A percentile compares a stretch with the other conserved stretches of the same genome.
These are phyloP conservation scores for Wickerhamomyces sp. DNA, from an alignment of 1,139 yeast species.

Conservation along the genomic window DNA sequence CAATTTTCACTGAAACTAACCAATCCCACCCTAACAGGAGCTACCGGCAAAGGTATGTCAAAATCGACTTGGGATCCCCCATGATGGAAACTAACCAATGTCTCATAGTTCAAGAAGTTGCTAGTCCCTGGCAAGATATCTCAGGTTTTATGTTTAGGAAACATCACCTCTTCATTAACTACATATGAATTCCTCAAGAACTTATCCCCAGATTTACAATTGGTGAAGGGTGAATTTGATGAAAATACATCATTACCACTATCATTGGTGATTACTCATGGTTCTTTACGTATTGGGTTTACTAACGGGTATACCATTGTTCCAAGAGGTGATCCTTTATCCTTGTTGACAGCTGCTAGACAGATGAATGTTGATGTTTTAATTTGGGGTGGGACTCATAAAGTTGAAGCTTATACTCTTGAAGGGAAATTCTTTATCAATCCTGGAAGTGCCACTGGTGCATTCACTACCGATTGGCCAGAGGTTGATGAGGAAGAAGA, in stretches of 20 bases:
- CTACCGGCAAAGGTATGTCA: constrained; percentile 33
- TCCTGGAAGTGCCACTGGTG: constrained; percentile 97
- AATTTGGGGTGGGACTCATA: constrained; percentile 96
- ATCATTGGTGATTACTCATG: constrained; percentile 61
- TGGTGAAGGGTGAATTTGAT: constrained; percentile 80
- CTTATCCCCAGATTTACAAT: constrained; percentile 65
- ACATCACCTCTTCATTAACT: constrained; percentile 64
- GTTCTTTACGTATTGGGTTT: constrained; percentile 73
- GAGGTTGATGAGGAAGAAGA: constrained; percentile 28
- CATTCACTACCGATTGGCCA: constrained; percentile 57
- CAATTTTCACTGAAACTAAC: constrained; percentile 6
- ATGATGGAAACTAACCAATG: constrained; percentile 3
- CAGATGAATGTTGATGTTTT: constrained; percentile 89
- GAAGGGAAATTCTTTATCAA: constrained; percentile 91
- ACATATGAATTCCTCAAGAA: constrained; percentile 61
- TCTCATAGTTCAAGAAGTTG: constrained; percentile 39
- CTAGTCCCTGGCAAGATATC: constrained; percentile 77
- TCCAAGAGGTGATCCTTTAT: constrained; percentile 84
- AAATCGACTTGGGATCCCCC: neutral
- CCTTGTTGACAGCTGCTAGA: constrained; percentile 76
- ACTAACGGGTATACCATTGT: constrained; percentile 81
- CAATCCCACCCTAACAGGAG: constrained; percentile 26
- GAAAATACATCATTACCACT: constrained; percentile 44
- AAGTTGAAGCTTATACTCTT: constrained; percentile 86
- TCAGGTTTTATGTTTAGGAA: constrained; percentile 83